Evolutionary conservation across 805 yeast genomes (phyloP).

Genomic region (Zygoascus bituminiphila): DNA sequence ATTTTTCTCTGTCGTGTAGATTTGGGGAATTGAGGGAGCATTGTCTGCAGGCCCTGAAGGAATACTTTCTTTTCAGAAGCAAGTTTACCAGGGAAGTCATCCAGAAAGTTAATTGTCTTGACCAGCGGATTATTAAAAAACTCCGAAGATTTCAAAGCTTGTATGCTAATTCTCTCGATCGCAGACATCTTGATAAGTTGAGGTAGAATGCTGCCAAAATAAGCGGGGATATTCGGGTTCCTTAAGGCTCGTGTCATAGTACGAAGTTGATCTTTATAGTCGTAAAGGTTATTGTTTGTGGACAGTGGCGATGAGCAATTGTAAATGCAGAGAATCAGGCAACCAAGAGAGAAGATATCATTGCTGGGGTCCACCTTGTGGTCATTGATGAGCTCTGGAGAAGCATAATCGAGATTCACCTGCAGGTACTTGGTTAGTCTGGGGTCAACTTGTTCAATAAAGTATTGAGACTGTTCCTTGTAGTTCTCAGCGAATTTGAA

Average conservation of each 20-base stretch:
- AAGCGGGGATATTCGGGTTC: conserved; percentile 48
- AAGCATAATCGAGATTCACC: conserved; percentile 62
- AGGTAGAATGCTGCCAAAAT: conserved; percentile 42
- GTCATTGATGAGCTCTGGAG: conserved; percentile 77
- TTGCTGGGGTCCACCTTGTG: conserved; percentile 53
- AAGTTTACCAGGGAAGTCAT: conserved; percentile 71
- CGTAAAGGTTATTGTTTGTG: conserved; percentile 43
- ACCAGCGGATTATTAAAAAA: conserved; percentile 79
- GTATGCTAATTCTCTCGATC: conserved; percentile 48
- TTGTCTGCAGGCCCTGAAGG: conserved; percentile 51
- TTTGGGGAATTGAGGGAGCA: conserved; percentile 52
- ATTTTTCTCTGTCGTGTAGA: conserved; percentile 57
- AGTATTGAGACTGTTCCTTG: conserved; percentile 50
- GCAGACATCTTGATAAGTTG: conserved; percentile 51
- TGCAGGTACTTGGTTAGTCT: conserved; percentile 67
- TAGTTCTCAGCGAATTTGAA: conserved; percentile 44
- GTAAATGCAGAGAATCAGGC: conserved; percentile 64
- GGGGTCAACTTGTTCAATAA: conserved; percentile 64
- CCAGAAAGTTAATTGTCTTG: conserved; percentile 71
- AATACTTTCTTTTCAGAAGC: conserved; percentile 60
- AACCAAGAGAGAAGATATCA: conserved; percentile 81
- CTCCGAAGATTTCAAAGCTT: conserved; percentile 60
- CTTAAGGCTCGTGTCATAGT: conserved; percentile 32
- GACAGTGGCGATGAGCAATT: conserved; percentile 40
- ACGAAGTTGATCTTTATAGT: conserved; percentile 40